Evolutionary conservation across 2,329 filamentous ascomycete species (phyloP).

Genomic region (Paecilomyces niveus): DNA sequence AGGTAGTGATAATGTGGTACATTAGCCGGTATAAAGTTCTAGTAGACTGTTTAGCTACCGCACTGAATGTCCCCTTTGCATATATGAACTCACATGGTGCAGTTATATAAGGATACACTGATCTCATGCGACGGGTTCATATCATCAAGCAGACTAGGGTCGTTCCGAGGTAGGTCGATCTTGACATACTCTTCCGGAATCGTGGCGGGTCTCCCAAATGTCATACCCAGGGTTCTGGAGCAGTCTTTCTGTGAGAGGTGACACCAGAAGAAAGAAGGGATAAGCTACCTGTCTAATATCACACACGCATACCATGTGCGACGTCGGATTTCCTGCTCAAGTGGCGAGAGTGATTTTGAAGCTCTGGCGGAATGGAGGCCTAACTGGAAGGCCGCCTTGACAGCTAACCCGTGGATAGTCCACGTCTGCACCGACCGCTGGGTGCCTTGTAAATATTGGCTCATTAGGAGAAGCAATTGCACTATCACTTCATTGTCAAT

Average conservation of each 20-base stretch:
- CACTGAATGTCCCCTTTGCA: neutral
- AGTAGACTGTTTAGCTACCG: neutral
- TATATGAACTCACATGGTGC: conserved; percentile 14
- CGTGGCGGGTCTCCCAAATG: conserved; percentile 41
- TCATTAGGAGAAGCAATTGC: conserved; percentile 43
- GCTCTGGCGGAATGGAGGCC: conserved; percentile 43
- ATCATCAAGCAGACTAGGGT: neutral
- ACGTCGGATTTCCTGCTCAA: conserved; percentile 42
- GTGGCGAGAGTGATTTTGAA: conserved; percentile 24
- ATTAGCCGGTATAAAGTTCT: conserved; percentile 24
- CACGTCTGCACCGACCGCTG: conserved; percentile 48
- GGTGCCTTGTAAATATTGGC: conserved; percentile 49
- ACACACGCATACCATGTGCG: conserved; percentile 46
- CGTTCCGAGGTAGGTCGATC: conserved; percentile 25
- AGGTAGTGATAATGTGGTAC: conserved; percentile 28
- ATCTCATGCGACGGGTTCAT: neutral
- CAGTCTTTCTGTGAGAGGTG: neutral
- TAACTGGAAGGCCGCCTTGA: conserved; percentile 46
- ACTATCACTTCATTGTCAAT: conserved; percentile 22
- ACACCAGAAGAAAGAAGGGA: neutral
- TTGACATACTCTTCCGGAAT: conserved; percentile 41
- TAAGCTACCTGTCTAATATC: conserved; percentile 35
- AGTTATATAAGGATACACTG: conserved; percentile 15
- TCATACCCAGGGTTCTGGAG: conserved; percentile 42
- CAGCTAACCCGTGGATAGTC: conserved; percentile 47